Conservation (phyloP, 2,329 filamentous ascomycete genomes). For the Bipolaris bicolor region DNA sequence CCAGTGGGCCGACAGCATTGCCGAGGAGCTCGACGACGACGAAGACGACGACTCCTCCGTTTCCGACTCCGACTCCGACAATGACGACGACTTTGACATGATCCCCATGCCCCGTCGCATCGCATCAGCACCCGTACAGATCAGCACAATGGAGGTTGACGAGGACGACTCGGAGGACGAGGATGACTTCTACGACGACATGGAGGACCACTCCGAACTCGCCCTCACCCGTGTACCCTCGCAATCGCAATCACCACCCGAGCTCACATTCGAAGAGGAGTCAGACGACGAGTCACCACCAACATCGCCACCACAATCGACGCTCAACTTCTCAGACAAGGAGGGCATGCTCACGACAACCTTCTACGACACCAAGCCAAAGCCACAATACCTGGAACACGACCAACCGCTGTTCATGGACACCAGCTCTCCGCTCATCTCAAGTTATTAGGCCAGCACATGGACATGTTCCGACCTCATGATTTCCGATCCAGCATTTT, state of each 20-base stretch:
- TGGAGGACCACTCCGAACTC: conserved; percentile 54
- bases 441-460: conserved; percentile 47
- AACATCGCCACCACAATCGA: conserved; percentile 53
- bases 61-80: conserved; percentile 60
- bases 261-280: conserved; percentile 57
- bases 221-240: conserved; percentile 54
- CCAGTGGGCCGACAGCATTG: conserved; percentile 83
- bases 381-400: conserved; percentile 47
- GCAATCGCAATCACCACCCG: conserved; percentile 55
- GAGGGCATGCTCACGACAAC: conserved; percentile 55
- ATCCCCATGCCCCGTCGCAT: conserved; percentile 51
- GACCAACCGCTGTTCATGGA: conserved; percentile 52
- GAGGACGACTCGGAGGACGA: conserved; percentile 51
- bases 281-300: conserved; percentile 58
- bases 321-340: conserved; percentile 56
- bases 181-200: conserved; percentile 56
- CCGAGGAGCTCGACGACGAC: conserved; percentile 73
- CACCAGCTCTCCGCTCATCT: conserved; percentile 48
- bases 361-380: conserved; percentile 51
- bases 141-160: conserved; percentile 53
- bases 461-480: conserved; percentile 33
- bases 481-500: conserved; percentile 47
- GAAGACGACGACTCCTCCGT: conserved; percentile 49
- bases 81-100: conserved; percentile 59
- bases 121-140: conserved; percentile 49